A percentile compares a stretch with the other conserved stretches of the same genome.
These are phyloP conservation scores for Xylariaceae sp. DNA, from an alignment of 2,329 filamentous ascomycete species.

Conservation along the genomic window DNA sequence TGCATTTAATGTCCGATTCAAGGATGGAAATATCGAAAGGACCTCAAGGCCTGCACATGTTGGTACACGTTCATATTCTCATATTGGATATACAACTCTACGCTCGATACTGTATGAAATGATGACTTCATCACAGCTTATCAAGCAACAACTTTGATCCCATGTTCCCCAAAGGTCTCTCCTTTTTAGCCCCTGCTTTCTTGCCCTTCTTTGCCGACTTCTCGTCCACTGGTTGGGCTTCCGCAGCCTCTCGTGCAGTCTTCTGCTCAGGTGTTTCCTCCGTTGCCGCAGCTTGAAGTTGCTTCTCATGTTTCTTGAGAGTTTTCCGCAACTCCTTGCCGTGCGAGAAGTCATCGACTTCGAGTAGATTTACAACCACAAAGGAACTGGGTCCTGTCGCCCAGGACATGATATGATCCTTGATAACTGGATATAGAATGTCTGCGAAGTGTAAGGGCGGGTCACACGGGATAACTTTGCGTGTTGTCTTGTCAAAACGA, in stretches of 20 bases:
- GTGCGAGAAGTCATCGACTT: constrained; percentile 66
- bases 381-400: constrained; percentile 83
- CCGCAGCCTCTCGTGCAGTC: constrained; percentile 47
- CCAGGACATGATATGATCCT: constrained; percentile 73
- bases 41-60: too few species aligned
- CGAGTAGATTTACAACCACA: constrained; percentile 75
- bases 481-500: constrained; percentile 71
- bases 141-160: constrained; percentile 59
- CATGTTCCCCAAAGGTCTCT: constrained; percentile 53
- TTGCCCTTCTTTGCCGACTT: constrained; percentile 36
- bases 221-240: constrained; percentile 42
- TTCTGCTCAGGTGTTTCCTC: constrained; percentile 54
- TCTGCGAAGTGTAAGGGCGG: constrained; percentile 78
- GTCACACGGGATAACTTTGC: constrained; percentile 66
- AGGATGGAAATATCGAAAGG: too few species aligned
- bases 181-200: constrained; percentile 38
- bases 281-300: constrained; percentile 62
- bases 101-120: too few species aligned
- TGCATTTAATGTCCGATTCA: too few species aligned
- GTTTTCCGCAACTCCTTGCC: constrained; percentile 63
- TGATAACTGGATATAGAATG: constrained; percentile 76
- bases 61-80: too few species aligned
- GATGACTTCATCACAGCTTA: too few species aligned
- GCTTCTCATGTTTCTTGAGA: constrained; percentile 69
- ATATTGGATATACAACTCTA: too few species aligned